Evolutionary conservation across 768 basidiomycete genomes (phyloP).

Genomic region (Suillus tomentosus): DNA sequence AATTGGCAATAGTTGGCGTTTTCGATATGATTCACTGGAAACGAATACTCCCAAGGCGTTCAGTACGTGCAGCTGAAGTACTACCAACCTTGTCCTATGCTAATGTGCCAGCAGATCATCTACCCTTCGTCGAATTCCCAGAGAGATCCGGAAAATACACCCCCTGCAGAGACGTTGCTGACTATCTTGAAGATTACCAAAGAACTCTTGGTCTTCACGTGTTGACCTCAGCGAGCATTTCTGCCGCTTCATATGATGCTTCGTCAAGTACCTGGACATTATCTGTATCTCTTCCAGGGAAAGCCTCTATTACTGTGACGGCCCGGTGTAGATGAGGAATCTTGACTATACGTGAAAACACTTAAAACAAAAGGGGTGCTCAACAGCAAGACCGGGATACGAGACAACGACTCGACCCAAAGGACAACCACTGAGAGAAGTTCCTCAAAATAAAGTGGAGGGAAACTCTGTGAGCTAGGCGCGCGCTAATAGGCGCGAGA

Average conservation of each 20-base stretch:
- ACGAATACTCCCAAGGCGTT: constrained; percentile 14
- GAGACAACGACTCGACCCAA: too few species aligned
- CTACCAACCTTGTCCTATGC: neutral
- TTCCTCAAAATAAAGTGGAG: too few species aligned
- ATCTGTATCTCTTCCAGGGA: neutral
- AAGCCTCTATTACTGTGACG: neutral
- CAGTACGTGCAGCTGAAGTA: constrained; percentile 5
- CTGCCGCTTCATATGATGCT: neutral
- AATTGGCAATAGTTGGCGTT: constrained; percentile 68
- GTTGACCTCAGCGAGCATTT: constrained; percentile 8
- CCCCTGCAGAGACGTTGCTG: constrained; percentile 12
- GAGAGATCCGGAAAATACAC: neutral
- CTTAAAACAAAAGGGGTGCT: too few species aligned
- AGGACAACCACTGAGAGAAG: too few species aligned
- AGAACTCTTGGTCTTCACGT: constrained; percentile 12
- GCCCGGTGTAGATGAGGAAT: too few species aligned
- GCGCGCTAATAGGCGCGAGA: too few species aligned
- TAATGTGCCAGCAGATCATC: constrained; percentile 6
- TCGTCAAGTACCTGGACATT: constrained; percentile 7
- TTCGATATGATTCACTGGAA: constrained; percentile 60
- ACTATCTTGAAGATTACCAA: constrained; percentile 17
- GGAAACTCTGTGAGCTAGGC: too few species aligned
- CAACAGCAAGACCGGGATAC: too few species aligned
- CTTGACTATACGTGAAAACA: too few species aligned
- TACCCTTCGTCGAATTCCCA: constrained; percentile 12